phyloP scores from a whole-genome alignment of 2,329 filamentous ascomycete species.

The Aspergillus quadricinctus region DNA sequence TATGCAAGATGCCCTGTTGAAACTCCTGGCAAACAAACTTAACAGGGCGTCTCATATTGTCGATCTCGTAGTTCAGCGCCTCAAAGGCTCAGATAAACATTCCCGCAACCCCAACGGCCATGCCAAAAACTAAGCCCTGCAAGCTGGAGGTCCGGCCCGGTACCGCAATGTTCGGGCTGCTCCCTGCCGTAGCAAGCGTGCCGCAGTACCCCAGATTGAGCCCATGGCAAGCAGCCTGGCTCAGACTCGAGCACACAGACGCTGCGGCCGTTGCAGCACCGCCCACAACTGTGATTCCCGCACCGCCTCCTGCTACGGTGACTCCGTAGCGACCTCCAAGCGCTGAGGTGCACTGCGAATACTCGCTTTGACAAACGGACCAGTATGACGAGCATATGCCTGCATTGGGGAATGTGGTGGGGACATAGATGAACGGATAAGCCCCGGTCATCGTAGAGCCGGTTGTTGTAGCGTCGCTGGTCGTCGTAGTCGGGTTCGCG shows the following conservation, averaged over 20 bases:
- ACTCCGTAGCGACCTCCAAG: constrained; percentile 50
- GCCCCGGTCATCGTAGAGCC: constrained; percentile 45
- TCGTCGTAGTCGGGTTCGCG: constrained; percentile 26
- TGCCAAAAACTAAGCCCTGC: constrained; percentile 40
- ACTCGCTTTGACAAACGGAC: constrained; percentile 48
- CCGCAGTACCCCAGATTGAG: constrained; percentile 46
- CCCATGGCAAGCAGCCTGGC: constrained; percentile 45
- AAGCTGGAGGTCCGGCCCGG: constrained; percentile 34
- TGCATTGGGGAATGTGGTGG: constrained; percentile 50
- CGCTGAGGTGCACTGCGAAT: constrained; percentile 39
- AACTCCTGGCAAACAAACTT: not conserved
- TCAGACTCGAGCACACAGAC: constrained; percentile 46
- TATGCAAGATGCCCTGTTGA: not conserved
- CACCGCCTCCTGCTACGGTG: constrained; percentile 48
- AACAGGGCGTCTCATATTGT: not conserved
- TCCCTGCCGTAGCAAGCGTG: constrained; percentile 22
- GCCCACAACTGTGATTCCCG: constrained; percentile 46
- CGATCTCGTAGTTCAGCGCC: constrained; percentile 10
- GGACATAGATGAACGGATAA: constrained; percentile 51
- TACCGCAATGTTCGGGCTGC: constrained; percentile 23
- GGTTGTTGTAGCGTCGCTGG: constrained; percentile 23
- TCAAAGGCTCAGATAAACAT: constrained; percentile 30
- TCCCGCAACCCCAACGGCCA: constrained; percentile 45
- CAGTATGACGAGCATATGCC: constrained; percentile 52
- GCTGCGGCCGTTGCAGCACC: constrained; percentile 39